Evolutionary conservation across 441 rosid species (phyloP).

Genomic region (Syzygium malaccense): DNA sequence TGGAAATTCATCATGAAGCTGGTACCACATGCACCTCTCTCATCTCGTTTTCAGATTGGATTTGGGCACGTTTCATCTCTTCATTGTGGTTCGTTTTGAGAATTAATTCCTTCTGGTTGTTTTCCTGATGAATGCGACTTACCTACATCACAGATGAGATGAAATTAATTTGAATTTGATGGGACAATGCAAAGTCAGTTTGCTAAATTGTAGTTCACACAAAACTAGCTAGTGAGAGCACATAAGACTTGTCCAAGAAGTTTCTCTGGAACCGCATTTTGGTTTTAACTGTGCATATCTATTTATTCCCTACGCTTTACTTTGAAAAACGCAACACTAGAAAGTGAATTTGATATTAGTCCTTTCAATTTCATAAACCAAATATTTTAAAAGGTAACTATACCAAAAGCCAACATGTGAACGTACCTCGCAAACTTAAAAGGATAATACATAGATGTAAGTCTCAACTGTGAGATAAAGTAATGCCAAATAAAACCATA

Average conservation of each 20-base stretch:
- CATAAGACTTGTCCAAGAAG: background rate
- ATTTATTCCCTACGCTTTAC: background rate
- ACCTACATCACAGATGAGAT: slow-evolving; percentile 26
- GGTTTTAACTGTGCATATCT: background rate
- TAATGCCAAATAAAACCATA: background rate
- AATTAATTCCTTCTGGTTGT: slow-evolving; percentile 38
- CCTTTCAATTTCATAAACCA: background rate
- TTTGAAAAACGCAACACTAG: background rate
- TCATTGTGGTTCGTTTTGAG: slow-evolving; percentile 50
- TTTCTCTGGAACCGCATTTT: background rate
- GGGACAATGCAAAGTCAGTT: background rate
- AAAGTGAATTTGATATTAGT: background rate
- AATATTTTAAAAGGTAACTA: background rate
- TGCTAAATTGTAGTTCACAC: background rate
- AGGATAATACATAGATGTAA: background rate
- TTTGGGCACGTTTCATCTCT: slow-evolving; percentile 47
- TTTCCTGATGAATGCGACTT: slow-evolving; percentile 38
- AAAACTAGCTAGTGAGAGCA: background rate
- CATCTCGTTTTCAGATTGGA: slow-evolving; percentile 56
- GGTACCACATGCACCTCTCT: slow-evolving; percentile 45
- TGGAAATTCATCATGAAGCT: slow-evolving; percentile 1
- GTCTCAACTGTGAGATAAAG: background rate
- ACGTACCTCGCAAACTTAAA: background rate
- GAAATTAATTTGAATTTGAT: background rate
- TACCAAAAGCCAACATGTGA: background rate